Evolutionary conservation across 352 stramenopile species (phyloP), one percentile per base, ranked within the genome.

Genomic region (Phytopythium chamaehyphon): DNA sequence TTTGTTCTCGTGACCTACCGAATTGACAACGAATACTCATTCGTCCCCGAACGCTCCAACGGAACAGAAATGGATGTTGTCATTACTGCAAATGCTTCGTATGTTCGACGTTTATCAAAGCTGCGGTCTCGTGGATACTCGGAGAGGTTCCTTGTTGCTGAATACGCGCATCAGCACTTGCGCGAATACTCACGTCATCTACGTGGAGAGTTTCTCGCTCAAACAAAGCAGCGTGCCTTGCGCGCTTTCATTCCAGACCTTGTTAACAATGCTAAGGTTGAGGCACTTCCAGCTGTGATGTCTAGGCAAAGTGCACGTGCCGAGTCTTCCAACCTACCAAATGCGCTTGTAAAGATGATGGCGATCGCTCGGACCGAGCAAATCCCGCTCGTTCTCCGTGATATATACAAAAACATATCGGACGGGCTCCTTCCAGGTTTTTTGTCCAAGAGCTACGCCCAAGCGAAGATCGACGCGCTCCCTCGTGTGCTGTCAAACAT

Each of bases 361-460:
- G 74, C 81, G 5, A 45, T 84, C 3, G 57, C 69, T 14, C 73
- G 74, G 4, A 83, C 77, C 1, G 70, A 82, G 38, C 59, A 69
- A 58, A 84, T 88, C 26, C 81, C 81, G 10, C 52, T 66, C 44
- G 76, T 91, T 39, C 64, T 91, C 19, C 54, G 45, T 0, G 73
- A 83, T n/a, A 59, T 91, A 1, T 82, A 73, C 48, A 72, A 76
- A 19, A 72, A 83, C 51, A 72, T 88, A n/a, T 73, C 74, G 15
- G 78, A 87, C 47, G 40, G 64, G 6, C 77, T 73, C 10, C 39
- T 87, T 0, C 65, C 81, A 1, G 21, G 22, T 0, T 40, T 72
- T 18, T 15, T 72, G 16, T 54, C 49, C 6, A 21, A 47, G 16
- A 58, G 67, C 14, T 66, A 52, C 40, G 52, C 48, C 9, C 64